A percentile compares a stretch with the other conserved stretches of the same genome.
Conservation (phyloP, 768 basidiomycete genomes). For the Leccinum olivaceopallidum region DNA sequence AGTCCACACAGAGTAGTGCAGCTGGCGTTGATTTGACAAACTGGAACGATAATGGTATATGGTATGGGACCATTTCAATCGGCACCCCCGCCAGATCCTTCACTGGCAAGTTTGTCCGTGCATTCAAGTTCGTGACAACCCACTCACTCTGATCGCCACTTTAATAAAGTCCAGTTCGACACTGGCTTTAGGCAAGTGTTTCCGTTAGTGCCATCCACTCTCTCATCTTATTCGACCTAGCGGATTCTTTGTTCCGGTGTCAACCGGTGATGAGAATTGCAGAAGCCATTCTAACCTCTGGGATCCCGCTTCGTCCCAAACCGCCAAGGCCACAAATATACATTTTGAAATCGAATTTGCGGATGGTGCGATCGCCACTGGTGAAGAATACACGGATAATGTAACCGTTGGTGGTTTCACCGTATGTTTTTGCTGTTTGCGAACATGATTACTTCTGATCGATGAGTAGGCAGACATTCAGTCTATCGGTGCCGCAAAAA, state of each 20-base stretch:
- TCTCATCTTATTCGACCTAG: slow-evolving; percentile 3
- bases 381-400: no score
- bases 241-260: slow-evolving; percentile 15
- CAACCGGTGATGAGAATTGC: slow-evolving; percentile 22
- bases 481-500: no score
- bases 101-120: not conserved
- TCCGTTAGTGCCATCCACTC: not conserved
- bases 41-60: not conserved
- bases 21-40: not conserved
- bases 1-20: not conserved
- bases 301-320: slow-evolving; percentile 24
- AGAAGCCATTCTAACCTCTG: slow-evolving; percentile 26
- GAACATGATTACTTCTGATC: no score
- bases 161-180: slow-evolving; percentile 27
- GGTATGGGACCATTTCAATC: slow-evolving; percentile 12
- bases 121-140: not conserved
- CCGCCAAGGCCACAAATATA: slow-evolving; percentile 23
- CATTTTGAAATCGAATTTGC: slow-evolving; percentile 35
- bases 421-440: no score
- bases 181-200: slow-evolving; percentile 24
- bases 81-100: slow-evolving; percentile 1
- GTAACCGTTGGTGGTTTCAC: no score
- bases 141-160: not conserved
- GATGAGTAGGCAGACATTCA: no score
- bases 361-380: slow-evolving; percentile 31